Conservation (phyloP, 1,284 basidiomycete species). For the Sporisorium exsertum region DNA sequence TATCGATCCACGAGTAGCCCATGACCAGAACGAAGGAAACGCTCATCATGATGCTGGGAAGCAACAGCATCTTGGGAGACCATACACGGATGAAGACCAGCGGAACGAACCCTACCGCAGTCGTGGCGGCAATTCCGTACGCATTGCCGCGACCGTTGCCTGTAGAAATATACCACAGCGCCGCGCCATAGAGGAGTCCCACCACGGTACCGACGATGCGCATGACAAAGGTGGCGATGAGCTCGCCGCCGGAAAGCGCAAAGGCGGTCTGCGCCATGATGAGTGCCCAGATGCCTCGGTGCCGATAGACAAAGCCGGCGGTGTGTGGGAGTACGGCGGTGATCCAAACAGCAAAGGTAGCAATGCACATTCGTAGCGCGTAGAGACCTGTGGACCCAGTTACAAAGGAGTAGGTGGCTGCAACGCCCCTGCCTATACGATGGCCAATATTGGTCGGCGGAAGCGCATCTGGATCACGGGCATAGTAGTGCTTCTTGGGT, state of each 20-base stretch:
- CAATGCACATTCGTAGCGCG: constrained; percentile 74
- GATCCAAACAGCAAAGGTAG: constrained; percentile 75
- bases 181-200: constrained; percentile 76
- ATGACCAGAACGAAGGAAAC: constrained; percentile 74
- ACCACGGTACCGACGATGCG: constrained; percentile 58
- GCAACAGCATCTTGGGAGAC: constrained; percentile 79
- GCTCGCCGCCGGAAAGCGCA: constrained; percentile 61
- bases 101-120: constrained; percentile 77
- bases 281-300: constrained; percentile 65
- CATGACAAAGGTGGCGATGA: constrained; percentile 52
- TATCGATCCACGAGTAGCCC: constrained; percentile 59
- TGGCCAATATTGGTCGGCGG: constrained; percentile 72
- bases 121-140: constrained; percentile 79
- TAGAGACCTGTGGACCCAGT: constrained; percentile 75
- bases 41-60: constrained; percentile 77
- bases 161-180: constrained; percentile 76
- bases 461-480: constrained; percentile 80
- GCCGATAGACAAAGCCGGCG: constrained; percentile 59
- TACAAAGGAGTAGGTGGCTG: constrained; percentile 36
- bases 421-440: constrained; percentile 50
- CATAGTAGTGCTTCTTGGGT: constrained; percentile 36
- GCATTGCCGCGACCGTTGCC: constrained; percentile 74
- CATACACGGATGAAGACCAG: constrained; percentile 76
- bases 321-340: constrained; percentile 67
- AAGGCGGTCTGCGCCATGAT: constrained; percentile 66